Conservation (phyloP, 805 yeast genomes). For the Saturnispora dispora region DNA sequence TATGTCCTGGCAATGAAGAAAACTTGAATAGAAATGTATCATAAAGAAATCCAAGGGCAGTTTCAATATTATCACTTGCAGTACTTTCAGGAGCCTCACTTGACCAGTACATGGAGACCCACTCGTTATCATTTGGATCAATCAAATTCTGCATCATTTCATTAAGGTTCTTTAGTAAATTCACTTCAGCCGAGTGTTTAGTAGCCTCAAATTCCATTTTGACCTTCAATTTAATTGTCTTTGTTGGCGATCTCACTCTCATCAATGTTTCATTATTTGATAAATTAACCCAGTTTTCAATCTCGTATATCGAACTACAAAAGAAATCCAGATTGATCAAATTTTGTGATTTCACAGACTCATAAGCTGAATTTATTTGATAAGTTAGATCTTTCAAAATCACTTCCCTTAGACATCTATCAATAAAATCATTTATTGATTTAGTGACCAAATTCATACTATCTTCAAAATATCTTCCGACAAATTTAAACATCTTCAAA, state of each 20-base stretch:
- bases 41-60: constrained; percentile 49
- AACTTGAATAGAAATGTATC: constrained; percentile 81
- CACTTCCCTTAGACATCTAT: constrained; percentile 55
- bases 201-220: constrained; percentile 40
- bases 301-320: constrained; percentile 60
- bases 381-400: constrained; percentile 56
- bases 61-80: constrained; percentile 5
- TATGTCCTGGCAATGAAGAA: constrained; percentile 67
- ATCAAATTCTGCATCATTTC: constrained; percentile 67
- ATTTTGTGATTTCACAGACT: constrained; percentile 87
- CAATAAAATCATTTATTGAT: constrained; percentile 53
- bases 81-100: background rate
- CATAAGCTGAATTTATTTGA: constrained; percentile 59
- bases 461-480: constrained; percentile 55
- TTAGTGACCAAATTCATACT: constrained; percentile 53
- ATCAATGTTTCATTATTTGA: constrained; percentile 29
- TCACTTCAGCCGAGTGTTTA: constrained; percentile 63
- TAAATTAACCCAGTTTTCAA: constrained; percentile 37
- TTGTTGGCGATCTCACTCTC: constrained; percentile 23
- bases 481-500: constrained; percentile 52
- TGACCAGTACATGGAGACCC: constrained; percentile 44
- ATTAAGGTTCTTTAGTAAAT: constrained; percentile 75
- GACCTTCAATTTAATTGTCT: constrained; percentile 29
- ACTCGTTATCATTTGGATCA: constrained; percentile 79
- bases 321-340: constrained; percentile 83